phyloP scores from a whole-genome alignment of 75 land plant species.

The Chamaecyparis obtusa region DNA sequence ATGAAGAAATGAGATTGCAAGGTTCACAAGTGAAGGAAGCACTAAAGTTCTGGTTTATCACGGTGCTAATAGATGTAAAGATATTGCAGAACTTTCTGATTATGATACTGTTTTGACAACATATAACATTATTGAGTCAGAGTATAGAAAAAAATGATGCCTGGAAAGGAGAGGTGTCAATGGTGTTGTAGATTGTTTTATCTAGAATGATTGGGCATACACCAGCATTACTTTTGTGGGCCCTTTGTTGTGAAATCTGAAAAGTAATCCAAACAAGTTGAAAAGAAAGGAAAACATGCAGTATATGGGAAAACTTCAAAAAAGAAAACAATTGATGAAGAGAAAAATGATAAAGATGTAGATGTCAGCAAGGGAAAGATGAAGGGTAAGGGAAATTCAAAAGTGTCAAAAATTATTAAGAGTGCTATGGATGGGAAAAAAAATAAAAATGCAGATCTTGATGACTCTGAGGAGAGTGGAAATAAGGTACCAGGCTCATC shows the following conservation, averaged over 20 bases:
- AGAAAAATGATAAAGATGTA: neutral
- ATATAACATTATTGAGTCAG: slow-evolving; percentile 66
- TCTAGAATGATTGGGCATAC: slow-evolving; percentile 37
- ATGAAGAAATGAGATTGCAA: slow-evolving; percentile 76
- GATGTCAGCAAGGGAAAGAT: neutral
- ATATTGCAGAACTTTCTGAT: slow-evolving; percentile 35
- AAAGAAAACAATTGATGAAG: slow-evolving; percentile 8
- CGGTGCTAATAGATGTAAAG: slow-evolving; percentile 54
- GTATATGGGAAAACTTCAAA: neutral
- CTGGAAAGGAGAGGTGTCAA: slow-evolving; percentile 55
- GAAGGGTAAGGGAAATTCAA: neutral
- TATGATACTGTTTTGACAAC: slow-evolving; percentile 89
- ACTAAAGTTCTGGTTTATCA: slow-evolving; percentile 73
- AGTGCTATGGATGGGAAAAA: neutral
- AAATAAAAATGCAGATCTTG: neutral
- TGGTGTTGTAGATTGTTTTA: slow-evolving; percentile 56
- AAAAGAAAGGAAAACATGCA: slow-evolving; percentile 19
- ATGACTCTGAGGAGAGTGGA: slow-evolving; percentile 10
- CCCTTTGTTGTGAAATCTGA: slow-evolving; percentile 64
- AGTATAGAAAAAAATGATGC: slow-evolving; percentile 65
- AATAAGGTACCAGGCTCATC: neutral
- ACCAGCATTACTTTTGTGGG: slow-evolving; percentile 73
- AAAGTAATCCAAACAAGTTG: slow-evolving; percentile 70
- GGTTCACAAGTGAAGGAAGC: slow-evolving; percentile 63
- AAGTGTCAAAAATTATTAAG: neutral